Conservation (phyloP, 306 rosid genomes). For the Rosa rugosa region DNA sequence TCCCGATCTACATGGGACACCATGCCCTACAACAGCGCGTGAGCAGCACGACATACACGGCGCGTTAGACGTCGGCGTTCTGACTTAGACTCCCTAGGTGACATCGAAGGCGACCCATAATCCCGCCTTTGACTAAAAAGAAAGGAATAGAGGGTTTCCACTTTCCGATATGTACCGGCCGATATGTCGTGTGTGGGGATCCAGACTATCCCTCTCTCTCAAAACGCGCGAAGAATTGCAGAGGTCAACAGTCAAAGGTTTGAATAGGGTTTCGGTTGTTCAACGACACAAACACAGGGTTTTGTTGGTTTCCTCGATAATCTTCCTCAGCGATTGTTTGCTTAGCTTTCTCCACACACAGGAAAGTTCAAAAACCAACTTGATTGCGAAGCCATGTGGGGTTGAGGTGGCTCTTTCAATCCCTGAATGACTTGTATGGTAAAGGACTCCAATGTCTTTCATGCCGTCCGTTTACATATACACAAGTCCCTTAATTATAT, state of each 20-base stretch:
- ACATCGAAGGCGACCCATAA: conserved; percentile 28
- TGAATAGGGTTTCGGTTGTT: conserved; percentile 29
- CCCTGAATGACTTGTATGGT: not conserved
- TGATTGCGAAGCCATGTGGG: not conserved
- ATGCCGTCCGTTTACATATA: not conserved
- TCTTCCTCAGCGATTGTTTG: too few species aligned
- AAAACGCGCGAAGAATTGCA: not conserved
- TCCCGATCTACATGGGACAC: not conserved
- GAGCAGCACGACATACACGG: not conserved
- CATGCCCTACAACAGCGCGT: not conserved
- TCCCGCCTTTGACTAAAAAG: conserved; percentile 9
- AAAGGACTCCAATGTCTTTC: not conserved
- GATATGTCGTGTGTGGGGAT: conserved; percentile 33
- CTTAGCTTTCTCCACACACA: not conserved
- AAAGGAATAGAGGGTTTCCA: not conserved
- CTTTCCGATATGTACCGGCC: conserved; percentile 15
- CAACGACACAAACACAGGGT: conserved; percentile 29
- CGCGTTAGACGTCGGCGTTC: conserved; percentile 19
- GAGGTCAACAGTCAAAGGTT: conserved; percentile 47
- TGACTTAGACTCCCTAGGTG: conserved; percentile 6
- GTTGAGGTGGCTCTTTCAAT: not conserved
- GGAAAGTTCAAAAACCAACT: not conserved
- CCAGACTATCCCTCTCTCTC: conserved; percentile 7
- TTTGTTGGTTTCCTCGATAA: not conserved
- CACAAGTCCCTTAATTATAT: not conserved